A percentile compares a stretch with the other conserved stretches of the same genome.
Conservation (phyloP, 2,329 filamentous ascomycete species). For the Colletotrichum spaethianum region DNA sequence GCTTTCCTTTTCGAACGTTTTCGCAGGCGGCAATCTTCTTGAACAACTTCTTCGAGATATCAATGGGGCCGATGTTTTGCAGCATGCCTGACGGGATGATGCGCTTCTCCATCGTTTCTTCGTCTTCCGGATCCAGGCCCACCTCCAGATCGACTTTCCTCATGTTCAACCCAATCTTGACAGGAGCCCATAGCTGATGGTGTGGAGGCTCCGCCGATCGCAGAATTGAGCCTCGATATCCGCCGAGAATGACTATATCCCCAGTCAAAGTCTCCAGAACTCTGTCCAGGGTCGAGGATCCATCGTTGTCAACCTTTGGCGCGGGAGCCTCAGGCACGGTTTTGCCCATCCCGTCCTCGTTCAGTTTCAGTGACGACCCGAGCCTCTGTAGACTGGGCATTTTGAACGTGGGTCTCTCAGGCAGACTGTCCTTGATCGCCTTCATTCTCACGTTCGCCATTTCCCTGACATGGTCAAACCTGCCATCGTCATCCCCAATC, state of each 20-base stretch:
- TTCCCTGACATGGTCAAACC: conserved; percentile 84
- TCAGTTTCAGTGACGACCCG: conserved; percentile 51
- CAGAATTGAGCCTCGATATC: conserved; percentile 91
- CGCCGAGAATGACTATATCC: conserved; percentile 90
- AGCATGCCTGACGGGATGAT: conserved; percentile 91
- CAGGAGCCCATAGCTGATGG: conserved; percentile 93
- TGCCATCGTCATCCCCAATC: conserved; percentile 81
- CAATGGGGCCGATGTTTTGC: conserved; percentile 91
- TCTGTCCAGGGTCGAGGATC: conserved; percentile 61
- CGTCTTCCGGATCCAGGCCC: conserved; percentile 84
- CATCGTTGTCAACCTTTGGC: conserved; percentile 31
- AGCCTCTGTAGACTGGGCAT: conserved; percentile 74
- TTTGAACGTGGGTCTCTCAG: conserved; percentile 84
- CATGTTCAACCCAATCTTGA: conserved; percentile 92
- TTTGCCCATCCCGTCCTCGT: conserved; percentile 36
- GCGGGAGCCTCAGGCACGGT: conserved; percentile 45
- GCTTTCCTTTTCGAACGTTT: conserved; percentile 78
- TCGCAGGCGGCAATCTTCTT: conserved; percentile 82
- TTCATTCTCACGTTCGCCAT: conserved; percentile 92
- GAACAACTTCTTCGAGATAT: conserved; percentile 87
- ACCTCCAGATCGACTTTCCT: conserved; percentile 93
- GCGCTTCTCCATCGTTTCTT: conserved; percentile 85
- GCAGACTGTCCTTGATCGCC: conserved; percentile 89
- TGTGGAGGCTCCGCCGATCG: conserved; percentile 86
- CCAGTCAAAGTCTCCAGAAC: conserved; percentile 80